Conservation (phyloP, 1,284 basidiomycete genomes). For the Gomphus bonarii region DNA sequence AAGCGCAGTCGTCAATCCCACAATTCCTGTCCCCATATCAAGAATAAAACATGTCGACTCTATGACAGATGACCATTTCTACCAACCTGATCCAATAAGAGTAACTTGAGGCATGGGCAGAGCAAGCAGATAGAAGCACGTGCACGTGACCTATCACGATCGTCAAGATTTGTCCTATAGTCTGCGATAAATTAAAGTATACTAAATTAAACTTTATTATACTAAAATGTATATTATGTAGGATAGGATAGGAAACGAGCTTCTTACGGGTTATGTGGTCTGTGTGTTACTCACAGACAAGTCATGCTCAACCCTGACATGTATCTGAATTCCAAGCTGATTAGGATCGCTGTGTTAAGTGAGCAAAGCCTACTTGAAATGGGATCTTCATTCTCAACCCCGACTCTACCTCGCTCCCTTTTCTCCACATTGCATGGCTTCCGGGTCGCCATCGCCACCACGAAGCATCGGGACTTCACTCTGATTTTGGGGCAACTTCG, state of each 20-base stretch:
- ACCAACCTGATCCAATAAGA: conserved; percentile 10
- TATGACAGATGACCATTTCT: background rate
- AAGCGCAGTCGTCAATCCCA: conserved; percentile 63
- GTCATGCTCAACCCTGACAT: background rate
- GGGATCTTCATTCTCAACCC: background rate
- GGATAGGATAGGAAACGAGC: no score
- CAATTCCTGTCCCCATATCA: conserved; percentile 38
- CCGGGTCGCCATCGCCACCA: background rate
- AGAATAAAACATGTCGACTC: background rate
- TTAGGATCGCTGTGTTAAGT: background rate
- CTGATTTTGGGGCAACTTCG: background rate
- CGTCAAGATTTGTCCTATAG: background rate
- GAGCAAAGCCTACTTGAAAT: background rate
- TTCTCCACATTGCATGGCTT: background rate
- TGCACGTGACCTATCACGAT: background rate
- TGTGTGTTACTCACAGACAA: background rate
- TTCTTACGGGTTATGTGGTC: background rate
- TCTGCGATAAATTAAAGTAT: background rate
- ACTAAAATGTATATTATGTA: background rate
- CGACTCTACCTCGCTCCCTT: background rate
- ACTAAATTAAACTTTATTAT: background rate
- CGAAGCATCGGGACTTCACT: background rate
- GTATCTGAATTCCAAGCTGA: background rate
- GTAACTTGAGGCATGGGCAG: conserved; percentile 4
- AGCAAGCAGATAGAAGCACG: background rate